Evolutionary conservation across 371 early-diverging fungal genomes (phyloP).

Genomic region (Mortierella sp.): DNA sequence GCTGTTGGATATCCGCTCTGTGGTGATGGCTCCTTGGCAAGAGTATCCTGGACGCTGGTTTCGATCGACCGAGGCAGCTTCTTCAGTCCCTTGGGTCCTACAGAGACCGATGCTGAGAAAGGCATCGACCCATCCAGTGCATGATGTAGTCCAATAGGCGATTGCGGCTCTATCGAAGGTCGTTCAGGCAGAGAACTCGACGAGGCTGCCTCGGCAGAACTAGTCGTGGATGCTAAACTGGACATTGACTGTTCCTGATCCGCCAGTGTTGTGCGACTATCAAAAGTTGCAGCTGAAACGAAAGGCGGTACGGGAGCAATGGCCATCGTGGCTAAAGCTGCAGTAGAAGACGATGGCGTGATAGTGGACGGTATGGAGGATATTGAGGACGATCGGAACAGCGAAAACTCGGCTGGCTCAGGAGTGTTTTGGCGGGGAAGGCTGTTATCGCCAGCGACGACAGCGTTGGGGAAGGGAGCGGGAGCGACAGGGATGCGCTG

Average conservation of each 20-base stretch:
- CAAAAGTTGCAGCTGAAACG: neutral
- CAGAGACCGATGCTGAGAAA: neutral
- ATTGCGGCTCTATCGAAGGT: conserved; percentile 29
- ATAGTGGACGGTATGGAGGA: conserved; percentile 7
- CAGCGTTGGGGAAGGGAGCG: neutral
- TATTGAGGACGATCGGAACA: neutral
- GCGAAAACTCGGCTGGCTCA: neutral
- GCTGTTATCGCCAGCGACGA: neutral
- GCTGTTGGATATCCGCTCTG: conserved; percentile 21
- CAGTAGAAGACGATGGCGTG: conserved; percentile 11
- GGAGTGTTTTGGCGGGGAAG: neutral
- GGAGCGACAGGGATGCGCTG: conserved; percentile 72
- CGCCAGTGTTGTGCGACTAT: neutral
- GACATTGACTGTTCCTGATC: no score
- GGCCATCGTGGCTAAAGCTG: no score
- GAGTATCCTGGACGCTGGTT: conserved; percentile 31
- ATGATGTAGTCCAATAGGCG: conserved; percentile 46
- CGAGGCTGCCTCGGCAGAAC: no score
- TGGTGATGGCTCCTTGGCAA: conserved; percentile 27
- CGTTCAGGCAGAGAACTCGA: conserved; percentile 1
- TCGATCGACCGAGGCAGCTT: conserved; percentile 34
- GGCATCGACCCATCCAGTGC: conserved; percentile 40
- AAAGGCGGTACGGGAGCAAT: no score
- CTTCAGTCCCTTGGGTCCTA: conserved; percentile 4
- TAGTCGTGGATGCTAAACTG: no score